Percentiles rank a stretch among this genome's conserved stretches.
phyloP scores from a whole-genome alignment of 306 rosid species.

The Mucuna pruriens region DNA sequence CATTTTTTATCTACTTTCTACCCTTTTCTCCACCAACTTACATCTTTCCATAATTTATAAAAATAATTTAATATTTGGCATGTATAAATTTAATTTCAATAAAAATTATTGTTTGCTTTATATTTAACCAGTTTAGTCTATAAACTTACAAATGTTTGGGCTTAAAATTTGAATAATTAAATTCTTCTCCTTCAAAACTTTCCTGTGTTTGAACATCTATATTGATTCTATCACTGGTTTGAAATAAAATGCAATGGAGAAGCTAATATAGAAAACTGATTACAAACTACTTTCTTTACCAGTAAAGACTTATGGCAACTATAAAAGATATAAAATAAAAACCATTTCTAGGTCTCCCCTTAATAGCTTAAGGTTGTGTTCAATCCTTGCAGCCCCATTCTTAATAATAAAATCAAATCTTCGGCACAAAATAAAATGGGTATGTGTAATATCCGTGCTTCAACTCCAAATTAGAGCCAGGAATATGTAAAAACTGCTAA shows the following conservation, averaged over 20 bases:
- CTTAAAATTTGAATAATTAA: background rate
- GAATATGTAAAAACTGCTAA: background rate
- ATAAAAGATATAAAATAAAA: conserved; percentile 23
- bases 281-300: background rate
- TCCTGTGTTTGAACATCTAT: background rate
- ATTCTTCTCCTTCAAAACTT: background rate
- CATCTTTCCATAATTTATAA: background rate
- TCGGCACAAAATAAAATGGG: background rate
- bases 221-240: background rate
- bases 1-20: background rate
- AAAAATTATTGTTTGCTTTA: background rate
- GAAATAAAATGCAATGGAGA: conserved; percentile 8
- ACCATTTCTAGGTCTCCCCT: background rate
- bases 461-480: background rate
- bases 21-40: background rate
- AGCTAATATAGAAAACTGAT: background rate
- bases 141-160: background rate
- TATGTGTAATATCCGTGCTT: background rate
- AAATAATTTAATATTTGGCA: background rate
- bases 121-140: background rate
- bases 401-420: background rate
- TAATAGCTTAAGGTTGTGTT: background rate
- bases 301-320: background rate
- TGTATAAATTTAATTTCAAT: conserved; percentile 1
- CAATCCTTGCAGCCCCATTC: background rate